A percentile compares a stretch with the other conserved stretches of the same genome.
Evolutionary conservation across 164 flowering plant genomes (phyloP).

Genomic region (Berberis thunbergii): DNA sequence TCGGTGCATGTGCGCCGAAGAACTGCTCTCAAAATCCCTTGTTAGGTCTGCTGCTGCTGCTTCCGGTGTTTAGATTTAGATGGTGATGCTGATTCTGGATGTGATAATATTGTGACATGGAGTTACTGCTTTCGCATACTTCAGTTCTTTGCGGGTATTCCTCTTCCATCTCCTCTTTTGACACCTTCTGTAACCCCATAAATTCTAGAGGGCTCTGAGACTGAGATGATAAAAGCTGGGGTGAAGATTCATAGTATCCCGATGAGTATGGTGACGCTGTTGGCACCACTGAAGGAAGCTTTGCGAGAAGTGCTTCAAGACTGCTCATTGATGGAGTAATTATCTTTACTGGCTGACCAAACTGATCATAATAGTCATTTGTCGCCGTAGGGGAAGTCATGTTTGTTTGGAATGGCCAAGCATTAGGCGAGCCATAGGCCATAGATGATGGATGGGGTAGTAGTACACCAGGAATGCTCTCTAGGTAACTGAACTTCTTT

Average conservation of each 20-base stretch:
- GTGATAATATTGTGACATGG: conserved; percentile 30
- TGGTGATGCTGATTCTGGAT: conserved; percentile 18
- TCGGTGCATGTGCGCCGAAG: background rate
- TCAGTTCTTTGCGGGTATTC: conserved; percentile 21
- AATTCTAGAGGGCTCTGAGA: conserved; percentile 24
- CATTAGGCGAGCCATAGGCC: conserved; percentile 21
- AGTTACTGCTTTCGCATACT: conserved; percentile 39
- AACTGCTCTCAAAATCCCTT: conserved; percentile 13
- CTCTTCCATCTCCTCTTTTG: conserved; percentile 45
- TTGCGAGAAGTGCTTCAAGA: conserved; percentile 89
- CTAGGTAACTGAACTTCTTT: conserved; percentile 76
- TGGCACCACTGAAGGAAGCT: conserved; percentile 86
- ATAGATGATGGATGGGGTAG: conserved; percentile 47
- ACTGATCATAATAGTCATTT: conserved; percentile 26
- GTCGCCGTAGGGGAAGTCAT: conserved; percentile 10
- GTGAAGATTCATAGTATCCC: conserved; percentile 20
- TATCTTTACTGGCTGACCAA: conserved; percentile 40
- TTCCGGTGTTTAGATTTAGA: background rate
- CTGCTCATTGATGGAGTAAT: conserved; percentile 96
- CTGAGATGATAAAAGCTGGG: conserved; percentile 12
- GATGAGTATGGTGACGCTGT: conserved; percentile 20
- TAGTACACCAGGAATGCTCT: conserved; percentile 66
- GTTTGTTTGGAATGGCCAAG: conserved; percentile 33
- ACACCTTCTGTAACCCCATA: conserved; percentile 20
- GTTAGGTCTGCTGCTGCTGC: conserved; percentile 6